These are phyloP conservation scores for Dictyostelium brefeldianum DNA, from an alignment of 78 protist species.

Conservation along the genomic window DNA sequence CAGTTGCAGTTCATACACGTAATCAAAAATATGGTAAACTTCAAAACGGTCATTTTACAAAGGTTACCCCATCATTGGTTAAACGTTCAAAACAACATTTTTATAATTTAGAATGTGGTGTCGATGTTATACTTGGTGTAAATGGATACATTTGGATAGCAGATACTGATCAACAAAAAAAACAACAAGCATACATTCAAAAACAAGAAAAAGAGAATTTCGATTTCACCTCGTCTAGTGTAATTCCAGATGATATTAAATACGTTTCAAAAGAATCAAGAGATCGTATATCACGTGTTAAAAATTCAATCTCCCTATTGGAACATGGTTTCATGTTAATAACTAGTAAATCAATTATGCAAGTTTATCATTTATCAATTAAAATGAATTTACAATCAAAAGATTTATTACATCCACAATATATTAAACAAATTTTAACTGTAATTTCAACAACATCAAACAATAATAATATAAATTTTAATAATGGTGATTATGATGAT, in stretches of 20 bases:
- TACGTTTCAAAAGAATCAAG: slow-evolving; percentile 32
- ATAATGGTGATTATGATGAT: slow-evolving; percentile 30
- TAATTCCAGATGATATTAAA: slow-evolving; percentile 40
- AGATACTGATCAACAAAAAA: slow-evolving; percentile 44
- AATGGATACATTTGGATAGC: slow-evolving; percentile 93
- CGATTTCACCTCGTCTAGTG: background rate
- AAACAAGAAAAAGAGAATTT: slow-evolving; percentile 42
- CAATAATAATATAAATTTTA: background rate
- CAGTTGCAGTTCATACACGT: slow-evolving; percentile 90
- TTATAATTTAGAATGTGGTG: slow-evolving; percentile 84
- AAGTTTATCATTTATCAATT: slow-evolving; percentile 40
- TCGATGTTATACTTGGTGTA: slow-evolving; percentile 89
- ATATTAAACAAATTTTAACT: slow-evolving; percentile 49
- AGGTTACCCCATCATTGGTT: slow-evolving; percentile 83
- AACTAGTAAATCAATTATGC: slow-evolving; percentile 46
- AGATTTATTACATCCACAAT: slow-evolving; percentile 79
- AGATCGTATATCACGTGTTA: slow-evolving; percentile 67
- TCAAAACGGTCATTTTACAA: slow-evolving; percentile 59
- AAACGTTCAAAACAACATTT: slow-evolving; percentile 87
- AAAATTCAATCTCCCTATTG: slow-evolving; percentile 40
- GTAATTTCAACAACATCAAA: slow-evolving; percentile 16
- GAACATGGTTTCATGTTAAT: slow-evolving; percentile 49
- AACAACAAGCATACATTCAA: slow-evolving; percentile 43
- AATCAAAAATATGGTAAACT: slow-evolving; percentile 87
- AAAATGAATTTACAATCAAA: slow-evolving; percentile 44